Conservation (phyloP, 768 basidiomycete genomes). For the Kwoniella heveanensis region DNA sequence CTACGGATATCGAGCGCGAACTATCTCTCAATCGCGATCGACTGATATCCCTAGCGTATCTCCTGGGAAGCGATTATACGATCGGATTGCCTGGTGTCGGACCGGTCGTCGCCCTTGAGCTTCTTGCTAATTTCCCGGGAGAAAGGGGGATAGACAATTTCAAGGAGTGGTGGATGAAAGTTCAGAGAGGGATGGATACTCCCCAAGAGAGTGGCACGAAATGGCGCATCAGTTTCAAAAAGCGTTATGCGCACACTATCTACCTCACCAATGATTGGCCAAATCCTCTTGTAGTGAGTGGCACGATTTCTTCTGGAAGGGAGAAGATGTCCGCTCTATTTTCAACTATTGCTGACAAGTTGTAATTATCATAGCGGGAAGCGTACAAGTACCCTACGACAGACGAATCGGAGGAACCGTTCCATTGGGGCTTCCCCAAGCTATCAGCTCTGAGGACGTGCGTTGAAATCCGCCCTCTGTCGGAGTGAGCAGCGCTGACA, state of each 20-base stretch:
- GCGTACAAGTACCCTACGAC: slow-evolving; percentile 91
- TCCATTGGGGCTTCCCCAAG: slow-evolving; percentile 97
- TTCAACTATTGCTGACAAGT: too few species aligned
- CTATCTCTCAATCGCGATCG: slow-evolving; percentile 82
- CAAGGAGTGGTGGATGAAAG: slow-evolving; percentile 90
- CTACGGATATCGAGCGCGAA: slow-evolving; percentile 80
- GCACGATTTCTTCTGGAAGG: too few species aligned
- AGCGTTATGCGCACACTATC: slow-evolving; percentile 74
- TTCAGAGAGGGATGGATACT: slow-evolving; percentile 85
- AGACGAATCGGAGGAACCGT: slow-evolving; percentile 86
- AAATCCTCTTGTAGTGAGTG: slow-evolving; percentile 78
- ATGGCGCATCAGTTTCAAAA: slow-evolving; percentile 86
- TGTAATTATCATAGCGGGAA: slow-evolving; percentile 73
- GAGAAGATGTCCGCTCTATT: too few species aligned
- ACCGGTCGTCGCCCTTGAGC: slow-evolving; percentile 93
- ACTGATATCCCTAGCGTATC: slow-evolving; percentile 84
- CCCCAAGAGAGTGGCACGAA: slow-evolving; percentile 70
- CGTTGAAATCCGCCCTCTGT: slow-evolving; percentile 44
- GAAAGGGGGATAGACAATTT: slow-evolving; percentile 80
- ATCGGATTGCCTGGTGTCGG: slow-evolving; percentile 90
- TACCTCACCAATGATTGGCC: slow-evolving; percentile 86
- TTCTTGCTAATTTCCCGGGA: slow-evolving; percentile 89
- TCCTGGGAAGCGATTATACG: slow-evolving; percentile 95
- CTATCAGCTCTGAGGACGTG: slow-evolving; percentile 85
- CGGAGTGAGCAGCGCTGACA: neutral